phyloP scores from a whole-genome alignment of 192 early-diverging fungal species.

The Blastocladiella britannica region DNA sequence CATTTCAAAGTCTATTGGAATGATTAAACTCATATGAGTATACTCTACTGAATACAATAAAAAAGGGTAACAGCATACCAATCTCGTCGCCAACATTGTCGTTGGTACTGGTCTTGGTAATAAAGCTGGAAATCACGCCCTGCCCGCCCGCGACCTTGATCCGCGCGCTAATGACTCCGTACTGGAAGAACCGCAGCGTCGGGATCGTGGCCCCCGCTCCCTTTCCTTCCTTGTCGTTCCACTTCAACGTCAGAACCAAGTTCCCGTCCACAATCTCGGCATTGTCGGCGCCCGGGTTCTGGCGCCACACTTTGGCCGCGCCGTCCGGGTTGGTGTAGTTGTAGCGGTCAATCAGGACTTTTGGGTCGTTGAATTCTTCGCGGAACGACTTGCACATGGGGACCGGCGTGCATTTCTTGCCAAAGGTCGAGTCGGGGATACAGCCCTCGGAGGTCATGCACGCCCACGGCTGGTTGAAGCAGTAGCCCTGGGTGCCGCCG shows the following conservation, averaged over 20 bases:
- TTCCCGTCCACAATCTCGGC: constrained; percentile 17
- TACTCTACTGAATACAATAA: too few relatives aligned
- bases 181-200: constrained; percentile 30
- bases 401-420: neutral
- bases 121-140: constrained; percentile 38
- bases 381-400: neutral
- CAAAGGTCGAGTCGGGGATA: neutral
- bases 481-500: too few relatives aligned
- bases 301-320: neutral
- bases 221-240: constrained; percentile 14
- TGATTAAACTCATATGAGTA: too few relatives aligned
- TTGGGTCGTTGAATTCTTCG: neutral
- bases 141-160: constrained; percentile 9
- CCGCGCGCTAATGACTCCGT: constrained; percentile 31
- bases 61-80: too few relatives aligned
- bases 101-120: constrained; percentile 18
- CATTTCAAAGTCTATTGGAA: constrained; percentile 36
- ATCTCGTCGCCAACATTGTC: constrained; percentile 34
- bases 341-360: neutral
- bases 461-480: neutral
- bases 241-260: constrained; percentile 17
- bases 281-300: constrained; percentile 11
- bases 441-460: neutral
- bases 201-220: constrained; percentile 37
- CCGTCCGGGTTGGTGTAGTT: neutral